Evolutionary conservation across 495 filamentous ascomycete species (phyloP).

Genomic region (Neurospora tetraspora): DNA sequence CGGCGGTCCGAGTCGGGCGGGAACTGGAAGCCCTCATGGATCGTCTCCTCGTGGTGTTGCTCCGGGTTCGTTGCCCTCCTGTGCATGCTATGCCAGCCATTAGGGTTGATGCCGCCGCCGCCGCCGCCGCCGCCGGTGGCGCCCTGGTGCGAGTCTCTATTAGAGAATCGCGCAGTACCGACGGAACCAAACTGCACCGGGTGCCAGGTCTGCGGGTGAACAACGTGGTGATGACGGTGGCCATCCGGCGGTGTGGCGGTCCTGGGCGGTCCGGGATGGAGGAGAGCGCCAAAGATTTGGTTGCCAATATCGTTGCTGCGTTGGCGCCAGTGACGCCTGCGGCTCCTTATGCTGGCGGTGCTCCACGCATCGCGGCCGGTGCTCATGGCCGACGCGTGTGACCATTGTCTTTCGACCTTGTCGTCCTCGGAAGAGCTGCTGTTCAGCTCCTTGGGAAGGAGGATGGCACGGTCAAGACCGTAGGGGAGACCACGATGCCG

Average conservation of each 20-base stretch:
- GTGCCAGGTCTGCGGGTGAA: not conserved
- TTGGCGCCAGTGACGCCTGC: constrained; percentile 12
- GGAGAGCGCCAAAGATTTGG: constrained; percentile 23
- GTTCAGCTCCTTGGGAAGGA: constrained; percentile 74
- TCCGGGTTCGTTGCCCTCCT: not conserved
- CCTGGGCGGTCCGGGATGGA: constrained; percentile 29
- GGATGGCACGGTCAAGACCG: constrained; percentile 80
- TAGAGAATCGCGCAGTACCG: not conserved
- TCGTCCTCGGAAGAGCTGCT: constrained; percentile 52
- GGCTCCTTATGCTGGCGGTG: constrained; percentile 8
- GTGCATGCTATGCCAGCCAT: not conserved
- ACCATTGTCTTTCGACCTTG: constrained; percentile 44
- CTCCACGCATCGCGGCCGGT: constrained; percentile 5
- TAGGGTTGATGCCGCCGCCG: not conserved
- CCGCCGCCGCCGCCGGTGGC: not conserved
- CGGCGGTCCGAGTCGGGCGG: not conserved
- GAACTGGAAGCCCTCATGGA: not conserved
- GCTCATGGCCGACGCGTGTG: constrained; percentile 37
- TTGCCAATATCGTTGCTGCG: constrained; percentile 18
- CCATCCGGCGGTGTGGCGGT: not conserved
- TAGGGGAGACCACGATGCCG: constrained; percentile 89
- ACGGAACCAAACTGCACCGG: not conserved
- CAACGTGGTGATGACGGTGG: constrained; percentile 3
- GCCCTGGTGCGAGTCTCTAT: not conserved
- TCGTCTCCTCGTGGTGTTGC: not conserved